A percentile compares a stretch with the other conserved stretches of the same genome.
phyloP scores from a whole-genome alignment of 1,139 yeast genomes.

The Candida gigantensis region DNA sequence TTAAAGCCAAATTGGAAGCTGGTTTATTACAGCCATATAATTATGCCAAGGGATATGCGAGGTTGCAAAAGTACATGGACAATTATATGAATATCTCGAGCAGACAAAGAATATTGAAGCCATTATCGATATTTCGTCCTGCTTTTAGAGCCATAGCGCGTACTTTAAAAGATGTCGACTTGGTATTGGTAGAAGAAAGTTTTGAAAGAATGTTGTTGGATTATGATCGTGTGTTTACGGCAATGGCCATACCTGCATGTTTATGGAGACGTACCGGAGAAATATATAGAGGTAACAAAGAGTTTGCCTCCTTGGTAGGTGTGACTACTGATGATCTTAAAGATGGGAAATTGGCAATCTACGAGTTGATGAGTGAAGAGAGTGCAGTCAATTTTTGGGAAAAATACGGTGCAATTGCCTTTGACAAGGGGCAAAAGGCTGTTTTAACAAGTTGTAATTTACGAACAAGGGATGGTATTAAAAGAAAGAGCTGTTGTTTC shows the following conservation, averaged over 20 bases:
- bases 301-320: slow-evolving; percentile 94
- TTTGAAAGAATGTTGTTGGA: slow-evolving; percentile 92
- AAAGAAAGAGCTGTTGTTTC: slow-evolving; percentile 85
- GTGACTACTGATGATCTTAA: slow-evolving; percentile 87
- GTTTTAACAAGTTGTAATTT: slow-evolving; percentile 90
- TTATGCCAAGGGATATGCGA: slow-evolving; percentile 90
- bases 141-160: slow-evolving; percentile 93
- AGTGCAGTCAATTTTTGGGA: slow-evolving; percentile 99
- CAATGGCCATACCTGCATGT: slow-evolving; percentile 98
- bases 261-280: slow-evolving; percentile 98
- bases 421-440: slow-evolving; percentile 94
- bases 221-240: slow-evolving; percentile 92
- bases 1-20: slow-evolving; percentile 92
- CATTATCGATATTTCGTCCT: slow-evolving; percentile 84
- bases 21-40: slow-evolving; percentile 91
- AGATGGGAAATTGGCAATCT: slow-evolving; percentile 90
- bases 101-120: slow-evolving; percentile 84
- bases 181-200: slow-evolving; percentile 89
- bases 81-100: slow-evolving; percentile 86
- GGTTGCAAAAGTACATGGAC: slow-evolving; percentile 90
- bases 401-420: slow-evolving; percentile 94
- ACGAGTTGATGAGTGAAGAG: slow-evolving; percentile 94
- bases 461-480: slow-evolving; percentile 80
- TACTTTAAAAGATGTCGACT: slow-evolving; percentile 86
- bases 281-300: slow-evolving; percentile 92